These are phyloP conservation scores for Tympanopsis confertula DNA, from an alignment of 2,329 filamentous ascomycete genomes.

Conservation along the genomic window DNA sequence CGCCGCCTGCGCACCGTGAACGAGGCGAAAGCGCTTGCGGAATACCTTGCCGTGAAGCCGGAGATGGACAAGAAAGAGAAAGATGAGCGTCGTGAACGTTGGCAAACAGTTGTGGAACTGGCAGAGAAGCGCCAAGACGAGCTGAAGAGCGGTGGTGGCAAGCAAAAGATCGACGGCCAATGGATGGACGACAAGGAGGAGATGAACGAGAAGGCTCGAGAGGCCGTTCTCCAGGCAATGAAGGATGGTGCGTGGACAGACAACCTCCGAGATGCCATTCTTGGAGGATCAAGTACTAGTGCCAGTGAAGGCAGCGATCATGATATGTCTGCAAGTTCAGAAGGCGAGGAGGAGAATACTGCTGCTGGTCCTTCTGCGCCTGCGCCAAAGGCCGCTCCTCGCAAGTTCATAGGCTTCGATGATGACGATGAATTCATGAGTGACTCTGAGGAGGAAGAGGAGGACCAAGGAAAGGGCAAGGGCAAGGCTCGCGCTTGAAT, in stretches of 20 bases:
- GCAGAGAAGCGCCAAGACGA: conserved; percentile 77
- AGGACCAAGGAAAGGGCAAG: not conserved
- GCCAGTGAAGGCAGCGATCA: not conserved
- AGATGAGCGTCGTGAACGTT: conserved; percentile 70
- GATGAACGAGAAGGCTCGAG: conserved; percentile 68
- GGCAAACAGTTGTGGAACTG: conserved; percentile 78
- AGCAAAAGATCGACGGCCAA: conserved; percentile 68
- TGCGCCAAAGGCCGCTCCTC: not conserved
- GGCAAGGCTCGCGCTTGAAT: not conserved
- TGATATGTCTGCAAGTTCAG: not conserved
- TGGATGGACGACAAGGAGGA: conserved; percentile 96
- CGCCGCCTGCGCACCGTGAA: conserved; percentile 81
- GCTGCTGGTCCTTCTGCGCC: not conserved
- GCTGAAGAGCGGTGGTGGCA: conserved; percentile 52
- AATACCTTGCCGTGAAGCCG: conserved; percentile 89
- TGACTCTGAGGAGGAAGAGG: not conserved
- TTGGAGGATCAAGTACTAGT: conserved; percentile 1
- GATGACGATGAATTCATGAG: conserved; percentile 1
- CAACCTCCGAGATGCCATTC: conserved; percentile 35
- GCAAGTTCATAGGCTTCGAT: conserved; percentile 1
- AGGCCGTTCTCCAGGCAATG: conserved; percentile 63
- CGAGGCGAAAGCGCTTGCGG: conserved; percentile 87
- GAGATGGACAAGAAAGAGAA: conserved; percentile 95
- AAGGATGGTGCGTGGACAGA: conserved; percentile 51
- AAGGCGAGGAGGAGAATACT: not conserved